Evolutionary conservation across 2,329 filamentous ascomycete species (phyloP).

Genomic region (Periconia digitata): DNA sequence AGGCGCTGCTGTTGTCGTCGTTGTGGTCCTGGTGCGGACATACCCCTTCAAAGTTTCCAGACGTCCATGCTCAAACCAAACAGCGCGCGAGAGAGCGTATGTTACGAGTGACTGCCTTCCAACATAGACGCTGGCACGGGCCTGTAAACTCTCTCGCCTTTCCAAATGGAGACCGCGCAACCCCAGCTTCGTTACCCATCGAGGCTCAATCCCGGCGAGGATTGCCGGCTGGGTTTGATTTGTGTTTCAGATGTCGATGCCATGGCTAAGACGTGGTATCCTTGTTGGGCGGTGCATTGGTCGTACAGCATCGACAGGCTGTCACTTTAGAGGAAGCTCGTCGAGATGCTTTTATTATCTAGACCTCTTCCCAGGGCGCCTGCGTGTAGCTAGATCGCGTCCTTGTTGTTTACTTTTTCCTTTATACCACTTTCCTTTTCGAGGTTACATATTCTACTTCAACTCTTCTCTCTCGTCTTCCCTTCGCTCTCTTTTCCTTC

Average conservation of each 20-base stretch:
- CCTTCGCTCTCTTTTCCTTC: background rate
- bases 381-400: background rate
- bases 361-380: background rate
- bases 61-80: no score
- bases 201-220: background rate
- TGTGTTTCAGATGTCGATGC: slow-evolving; percentile 1
- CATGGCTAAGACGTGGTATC: background rate
- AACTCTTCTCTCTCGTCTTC: background rate
- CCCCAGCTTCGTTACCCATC: background rate
- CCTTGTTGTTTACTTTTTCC: background rate
- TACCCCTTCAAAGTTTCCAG: no score
- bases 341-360: no score
- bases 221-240: slow-evolving; percentile 2
- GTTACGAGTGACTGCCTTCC: no score
- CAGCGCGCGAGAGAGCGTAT: no score
- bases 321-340: no score
- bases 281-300: background rate
- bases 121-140: no score
- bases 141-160: background rate
- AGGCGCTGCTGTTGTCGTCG: background rate
- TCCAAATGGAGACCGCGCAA: background rate
- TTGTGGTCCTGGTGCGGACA: no score
- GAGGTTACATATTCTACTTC: background rate
- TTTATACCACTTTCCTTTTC: background rate
- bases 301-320: no score